These are phyloP conservation scores for Eucalyptus rudis DNA, from an alignment of 345 rosid genomes.

Conservation along the genomic window DNA sequence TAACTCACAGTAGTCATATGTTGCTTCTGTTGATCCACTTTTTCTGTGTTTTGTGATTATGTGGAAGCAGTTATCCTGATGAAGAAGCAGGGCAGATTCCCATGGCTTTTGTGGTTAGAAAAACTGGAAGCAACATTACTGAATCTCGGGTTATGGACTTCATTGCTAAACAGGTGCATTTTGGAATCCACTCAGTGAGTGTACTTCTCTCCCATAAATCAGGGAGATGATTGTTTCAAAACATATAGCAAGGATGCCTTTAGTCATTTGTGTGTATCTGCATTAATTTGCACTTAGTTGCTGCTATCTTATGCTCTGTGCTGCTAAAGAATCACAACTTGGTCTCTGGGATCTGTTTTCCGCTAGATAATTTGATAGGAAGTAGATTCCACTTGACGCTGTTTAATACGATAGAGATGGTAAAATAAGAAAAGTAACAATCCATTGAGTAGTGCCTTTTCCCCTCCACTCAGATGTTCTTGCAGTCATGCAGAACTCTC, in stretches of 20 bases:
- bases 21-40: neutral
- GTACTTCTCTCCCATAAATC: neutral
- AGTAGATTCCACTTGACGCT: neutral
- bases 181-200: neutral
- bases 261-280: neutral
- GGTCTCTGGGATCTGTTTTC: neutral
- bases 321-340: neutral
- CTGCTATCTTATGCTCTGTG: neutral
- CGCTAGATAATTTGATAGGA: neutral
- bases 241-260: neutral
- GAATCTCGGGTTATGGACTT: slow-evolving; percentile 53
- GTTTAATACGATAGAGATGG: neutral
- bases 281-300: neutral
- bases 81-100: slow-evolving; percentile 92
- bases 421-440: neutral
- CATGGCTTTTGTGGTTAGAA: slow-evolving; percentile 86
- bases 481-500: neutral
- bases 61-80: slow-evolving; percentile 61
- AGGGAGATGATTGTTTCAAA: neutral
- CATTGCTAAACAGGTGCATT: slow-evolving; percentile 55
- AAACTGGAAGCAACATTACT: slow-evolving; percentile 41
- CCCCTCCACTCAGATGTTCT: neutral
- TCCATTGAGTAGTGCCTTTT: neutral
- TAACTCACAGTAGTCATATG: neutral
- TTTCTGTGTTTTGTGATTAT: neutral